Evolutionary conservation across 768 basidiomycete genomes (phyloP).

Genomic region (Psilocybe cubensis): DNA sequence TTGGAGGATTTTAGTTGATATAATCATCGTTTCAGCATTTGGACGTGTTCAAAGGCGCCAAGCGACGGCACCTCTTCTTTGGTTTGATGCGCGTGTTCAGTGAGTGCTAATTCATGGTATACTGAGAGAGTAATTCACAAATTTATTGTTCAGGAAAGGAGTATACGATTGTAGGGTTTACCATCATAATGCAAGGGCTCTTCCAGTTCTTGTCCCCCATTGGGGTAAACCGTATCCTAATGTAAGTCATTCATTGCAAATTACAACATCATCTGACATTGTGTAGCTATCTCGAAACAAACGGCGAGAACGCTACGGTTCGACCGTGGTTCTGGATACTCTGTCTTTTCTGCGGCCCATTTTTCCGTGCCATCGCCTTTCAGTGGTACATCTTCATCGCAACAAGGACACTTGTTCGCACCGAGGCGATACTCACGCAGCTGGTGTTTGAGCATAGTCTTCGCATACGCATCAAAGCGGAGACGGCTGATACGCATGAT

Average conservation of each 20-base stretch:
- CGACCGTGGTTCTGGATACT: slow-evolving; percentile 73
- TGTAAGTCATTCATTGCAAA: neutral
- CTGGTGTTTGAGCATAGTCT: slow-evolving; percentile 52
- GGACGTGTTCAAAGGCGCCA: slow-evolving; percentile 12
- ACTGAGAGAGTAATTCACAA: too few relatives aligned
- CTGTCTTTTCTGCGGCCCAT: neutral
- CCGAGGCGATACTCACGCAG: slow-evolving; percentile 48
- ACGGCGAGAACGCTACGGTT: slow-evolving; percentile 47
- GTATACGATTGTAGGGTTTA: slow-evolving; percentile 19
- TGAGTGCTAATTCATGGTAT: neutral
- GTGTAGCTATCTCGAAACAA: slow-evolving; percentile 57
- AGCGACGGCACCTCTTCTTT: slow-evolving; percentile 11
- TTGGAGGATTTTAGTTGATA: neutral
- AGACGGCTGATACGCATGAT: slow-evolving; percentile 7
- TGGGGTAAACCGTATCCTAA: slow-evolving; percentile 9
- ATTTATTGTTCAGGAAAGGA: slow-evolving; percentile 17
- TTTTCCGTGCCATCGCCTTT: slow-evolving; percentile 49
- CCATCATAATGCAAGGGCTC: neutral
- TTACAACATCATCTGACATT: neutral
- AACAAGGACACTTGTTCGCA: slow-evolving; percentile 42
- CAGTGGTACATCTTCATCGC: slow-evolving; percentile 60
- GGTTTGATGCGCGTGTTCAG: slow-evolving; percentile 40
- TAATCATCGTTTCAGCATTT: neutral
- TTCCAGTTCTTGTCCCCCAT: slow-evolving; percentile 4
- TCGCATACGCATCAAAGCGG: slow-evolving; percentile 64